Conservation (phyloP, 2,329 filamentous ascomycete genomes). For the Sporothrix humicola region DNA sequence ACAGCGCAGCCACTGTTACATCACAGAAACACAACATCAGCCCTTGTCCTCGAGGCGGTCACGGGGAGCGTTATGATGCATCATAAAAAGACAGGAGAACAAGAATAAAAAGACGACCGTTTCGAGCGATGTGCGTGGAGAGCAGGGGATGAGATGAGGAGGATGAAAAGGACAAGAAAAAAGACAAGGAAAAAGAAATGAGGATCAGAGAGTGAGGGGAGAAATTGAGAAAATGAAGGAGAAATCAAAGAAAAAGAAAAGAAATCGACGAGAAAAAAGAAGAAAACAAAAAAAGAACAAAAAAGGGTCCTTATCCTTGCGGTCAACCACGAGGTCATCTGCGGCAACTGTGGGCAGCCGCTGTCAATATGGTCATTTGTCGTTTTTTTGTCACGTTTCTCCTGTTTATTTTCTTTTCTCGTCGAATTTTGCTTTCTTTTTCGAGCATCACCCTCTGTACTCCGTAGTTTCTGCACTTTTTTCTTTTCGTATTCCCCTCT, state of each 20-base stretch:
- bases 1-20: background rate
- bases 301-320: background rate
- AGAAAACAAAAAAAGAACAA: background rate
- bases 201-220: background rate
- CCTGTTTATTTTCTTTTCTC: background rate
- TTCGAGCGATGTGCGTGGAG: background rate
- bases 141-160: no score
- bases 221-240: background rate
- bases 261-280: background rate
- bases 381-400: background rate
- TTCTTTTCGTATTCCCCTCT: background rate
- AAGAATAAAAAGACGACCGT: background rate
- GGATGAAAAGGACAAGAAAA: background rate
- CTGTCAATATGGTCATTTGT: background rate
- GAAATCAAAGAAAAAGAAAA: background rate
- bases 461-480: background rate
- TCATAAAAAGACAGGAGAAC: background rate
- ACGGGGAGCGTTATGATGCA: constrained; percentile 17
- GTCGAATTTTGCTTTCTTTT: constrained; percentile 9
- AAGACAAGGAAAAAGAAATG: background rate
- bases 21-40: background rate
- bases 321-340: background rate
- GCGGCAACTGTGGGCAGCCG: background rate
- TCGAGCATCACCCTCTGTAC: background rate
- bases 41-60: constrained; percentile 14